These are phyloP conservation scores for Arachis stenosperma DNA, from an alignment of 306 rosid genomes.

Conservation along the genomic window DNA sequence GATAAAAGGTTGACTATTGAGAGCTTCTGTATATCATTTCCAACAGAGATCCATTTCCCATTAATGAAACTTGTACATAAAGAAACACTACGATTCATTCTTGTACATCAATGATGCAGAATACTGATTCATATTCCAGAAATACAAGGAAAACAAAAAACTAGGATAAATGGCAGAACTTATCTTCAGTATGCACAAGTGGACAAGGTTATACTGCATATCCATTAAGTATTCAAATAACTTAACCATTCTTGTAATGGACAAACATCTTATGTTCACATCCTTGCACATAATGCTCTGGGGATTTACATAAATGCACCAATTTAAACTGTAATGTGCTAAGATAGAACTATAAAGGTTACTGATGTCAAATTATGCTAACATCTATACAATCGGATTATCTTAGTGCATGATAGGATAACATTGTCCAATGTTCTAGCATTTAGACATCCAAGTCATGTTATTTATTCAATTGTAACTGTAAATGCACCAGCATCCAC, in stretches of 20 bases:
- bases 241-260: constrained; percentile 8
- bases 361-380: too few relatives aligned
- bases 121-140: constrained; percentile 4
- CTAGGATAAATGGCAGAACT: constrained; percentile 20
- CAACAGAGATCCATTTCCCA: constrained; percentile 18
- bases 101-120: constrained; percentile 12
- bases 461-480: constrained; percentile 13
- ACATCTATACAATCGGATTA: too few relatives aligned
- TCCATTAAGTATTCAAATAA: constrained; percentile 3
- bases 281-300: neutral
- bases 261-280: constrained; percentile 16
- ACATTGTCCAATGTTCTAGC: neutral
- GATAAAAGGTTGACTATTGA: constrained; percentile 15
- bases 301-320: too few relatives aligned
- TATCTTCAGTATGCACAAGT: constrained; percentile 31
- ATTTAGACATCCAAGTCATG: constrained; percentile 23
- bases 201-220: neutral
- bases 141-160: constrained; percentile 6
- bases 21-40: constrained; percentile 14
- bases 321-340: too few relatives aligned
- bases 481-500: constrained; percentile 15
- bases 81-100: constrained; percentile 15
- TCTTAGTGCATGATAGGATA: too few relatives aligned
- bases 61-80: constrained; percentile 2
- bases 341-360: too few relatives aligned